Evolutionary conservation across 257 asterid genomes (phyloP), one percentile per base, ranked within the genome.

Genomic region (Solanum sparsipilum): DNA sequence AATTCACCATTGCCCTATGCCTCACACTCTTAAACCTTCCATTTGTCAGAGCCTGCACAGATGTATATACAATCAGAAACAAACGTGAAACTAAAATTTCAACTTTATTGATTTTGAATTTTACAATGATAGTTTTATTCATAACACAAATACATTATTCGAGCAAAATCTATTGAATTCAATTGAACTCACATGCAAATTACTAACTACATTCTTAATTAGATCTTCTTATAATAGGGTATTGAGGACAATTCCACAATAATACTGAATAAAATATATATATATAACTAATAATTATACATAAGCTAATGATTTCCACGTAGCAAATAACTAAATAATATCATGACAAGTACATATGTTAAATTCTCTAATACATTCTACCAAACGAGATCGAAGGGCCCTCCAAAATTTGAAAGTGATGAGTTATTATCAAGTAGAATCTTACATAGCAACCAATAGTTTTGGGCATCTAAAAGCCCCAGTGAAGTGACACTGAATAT

Each of bases 1-100:
- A 44, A 85, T 91, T 90, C 91, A 90, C 92, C 83, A 93, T 85
- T 35, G 92, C 98, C 88, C 98, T 89, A 29, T 95, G 98, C 32
- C 88, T 91, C 25, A 94, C 97, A 34, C 98, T 95, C 88, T 71
- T 3, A 72, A 94, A 93, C 92, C 94, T 89, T 84, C 96, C 98
- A 75, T 94, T 93, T 27, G 96, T 94, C 94, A 93, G 90, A 1
- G 91, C 98, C 96, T 56, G n/a, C 67, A 56, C 67, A 56, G 5
- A 52, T 6, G 16, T 2, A 52, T 18, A 18, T 2, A 52, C 63
- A 3, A 56, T 56, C 1, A 56, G 11, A 56, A 56, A 1, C 65
- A 56, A 0, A 56, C 10, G n/a, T 18, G n/a, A 52, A 18, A 56
- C n/a, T 56, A 56, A 20, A 56, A 56, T 56, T 56, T 56, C 4